Evolutionary conservation across 2,329 filamentous ascomycete genomes (phyloP).

Genomic region (Orbilia oligospora): DNA sequence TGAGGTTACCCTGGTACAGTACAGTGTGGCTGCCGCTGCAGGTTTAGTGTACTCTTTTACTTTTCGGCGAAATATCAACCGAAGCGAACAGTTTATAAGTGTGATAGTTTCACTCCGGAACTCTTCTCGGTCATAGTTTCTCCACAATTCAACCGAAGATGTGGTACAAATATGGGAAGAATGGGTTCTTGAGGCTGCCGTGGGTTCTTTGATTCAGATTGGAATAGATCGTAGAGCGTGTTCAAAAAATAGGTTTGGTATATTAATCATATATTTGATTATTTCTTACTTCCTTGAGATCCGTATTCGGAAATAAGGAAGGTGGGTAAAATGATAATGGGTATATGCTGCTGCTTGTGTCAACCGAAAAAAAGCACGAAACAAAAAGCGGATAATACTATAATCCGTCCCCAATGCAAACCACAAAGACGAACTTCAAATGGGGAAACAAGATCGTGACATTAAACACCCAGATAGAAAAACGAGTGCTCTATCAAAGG

Average conservation of each 20-base stretch:
- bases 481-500: conserved; percentile 13
- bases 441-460: conserved; percentile 20
- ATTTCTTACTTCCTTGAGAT: not conserved
- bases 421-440: conserved; percentile 21
- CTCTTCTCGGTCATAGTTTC: conserved; percentile 57
- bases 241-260: not conserved
- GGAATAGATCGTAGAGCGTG: not conserved
- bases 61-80: conserved; percentile 51
- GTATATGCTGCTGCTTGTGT: conserved; percentile 28
- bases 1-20: conserved; percentile 37
- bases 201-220: conserved; percentile 12
- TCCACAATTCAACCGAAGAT: conserved; percentile 59
- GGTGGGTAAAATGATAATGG: conserved; percentile 31
- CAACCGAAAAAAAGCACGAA: not conserved
- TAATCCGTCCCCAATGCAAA: conserved; percentile 13
- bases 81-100: conserved; percentile 34
- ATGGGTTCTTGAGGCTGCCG: not conserved
- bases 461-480: conserved; percentile 9
- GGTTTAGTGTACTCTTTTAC: conserved; percentile 1
- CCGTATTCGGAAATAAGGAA: conserved; percentile 16
- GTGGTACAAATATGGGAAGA: conserved; percentile 46
- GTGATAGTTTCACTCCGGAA: conserved; percentile 21
- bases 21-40: conserved; percentile 13
- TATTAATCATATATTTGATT: conserved; percentile 3
- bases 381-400: conserved; percentile 12